Base-by-base conservation (phyloP, 192 early-diverging fungal species). In the Chytriomyces sp. region DNA sequence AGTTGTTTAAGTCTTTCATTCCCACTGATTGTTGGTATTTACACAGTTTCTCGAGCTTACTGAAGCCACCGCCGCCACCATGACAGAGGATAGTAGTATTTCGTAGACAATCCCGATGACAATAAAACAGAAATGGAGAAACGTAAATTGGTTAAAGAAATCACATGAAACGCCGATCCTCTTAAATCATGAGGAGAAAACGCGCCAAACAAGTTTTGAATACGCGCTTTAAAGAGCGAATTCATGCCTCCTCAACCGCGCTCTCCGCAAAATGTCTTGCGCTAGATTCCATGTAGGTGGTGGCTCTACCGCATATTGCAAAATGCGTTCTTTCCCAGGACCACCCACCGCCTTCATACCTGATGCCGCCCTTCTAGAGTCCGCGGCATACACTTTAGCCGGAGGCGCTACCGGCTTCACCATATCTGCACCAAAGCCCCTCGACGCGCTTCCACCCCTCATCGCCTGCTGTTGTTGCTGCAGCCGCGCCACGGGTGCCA, bases 191-290 rank as follows among this genome's bases (percentile, higher is more conserved):
- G n/a, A n/a, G n/a, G n/a, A n/a, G n/a, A n/a, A n/a, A n/a, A n/a
- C n/a, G n/a, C n/a, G n/a, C n/a, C n/a, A n/a, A n/a, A n/a, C n/a
- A n/a, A n/a, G n/a, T n/a, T n/a, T n/a, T n/a, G n/a, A n/a, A n/a
- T n/a, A n/a, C n/a, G n/a, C n/a, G n/a, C n/a, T 14, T 58, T 44
- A 64, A 25, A 64, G 49, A 26, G 39, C 14, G 5, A 64, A 39
- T 38, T 64, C 34, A 64, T 64, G 25, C 28, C 62, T 39, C 19
- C 62, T 8, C 36, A 44, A 19, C 22, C 62, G 62, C 5, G 69
- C 69, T 28, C 58, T 59, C n/a, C 40, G 52, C 69, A 71, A 33
- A 33, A 71, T 71, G 14, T 71, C 69, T 39, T 71, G 53, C 8
- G 69, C 69, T 32, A 71, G 55, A 54, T 57, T 54, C 39, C 40